Evolutionary conservation across 352 stramenopile genomes (phyloP).

Genomic region (Phytophthora melonis): DNA sequence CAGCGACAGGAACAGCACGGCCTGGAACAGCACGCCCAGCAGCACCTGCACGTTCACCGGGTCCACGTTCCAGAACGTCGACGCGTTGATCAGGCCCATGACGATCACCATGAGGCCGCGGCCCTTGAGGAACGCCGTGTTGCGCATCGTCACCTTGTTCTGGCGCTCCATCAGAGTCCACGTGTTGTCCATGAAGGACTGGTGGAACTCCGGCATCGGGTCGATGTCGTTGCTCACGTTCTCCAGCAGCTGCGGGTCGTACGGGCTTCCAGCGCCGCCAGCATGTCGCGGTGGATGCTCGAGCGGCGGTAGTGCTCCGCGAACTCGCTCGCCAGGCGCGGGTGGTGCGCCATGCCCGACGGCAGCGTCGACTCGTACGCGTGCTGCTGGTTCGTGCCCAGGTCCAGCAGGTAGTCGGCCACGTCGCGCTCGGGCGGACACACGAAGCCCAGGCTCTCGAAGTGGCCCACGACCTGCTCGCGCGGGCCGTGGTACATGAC

Average conservation of each 20-base stretch:
- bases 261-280: constrained; percentile 24
- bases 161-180: constrained; percentile 45
- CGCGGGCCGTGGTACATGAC: constrained; percentile 35
- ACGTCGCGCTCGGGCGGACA: constrained; percentile 48
- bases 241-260: constrained; percentile 20
- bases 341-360: constrained; percentile 12
- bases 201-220: constrained; percentile 44
- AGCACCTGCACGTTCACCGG: constrained; percentile 38
- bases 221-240: constrained; percentile 31
- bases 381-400: constrained; percentile 47
- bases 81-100: constrained; percentile 36
- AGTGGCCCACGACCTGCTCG: constrained; percentile 64
- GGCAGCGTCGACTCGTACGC: constrained; percentile 34
- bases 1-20: constrained; percentile 75
- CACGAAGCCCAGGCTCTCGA: constrained; percentile 28
- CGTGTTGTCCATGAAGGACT: constrained; percentile 37
- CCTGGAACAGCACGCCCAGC: constrained; percentile 77
- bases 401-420: constrained; percentile 54
- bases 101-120: constrained; percentile 41
- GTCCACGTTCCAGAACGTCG: constrained; percentile 52
- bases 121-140: constrained; percentile 45
- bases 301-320: constrained; percentile 33
- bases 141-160: constrained; percentile 57
- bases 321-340: constrained; percentile 35
- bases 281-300: constrained; percentile 25